Percentiles rank a stretch among this genome's conserved stretches.
phyloP scores from a whole-genome alignment of 1,284 basidiomycete species.

The Cryptococcus sp. region DNA sequence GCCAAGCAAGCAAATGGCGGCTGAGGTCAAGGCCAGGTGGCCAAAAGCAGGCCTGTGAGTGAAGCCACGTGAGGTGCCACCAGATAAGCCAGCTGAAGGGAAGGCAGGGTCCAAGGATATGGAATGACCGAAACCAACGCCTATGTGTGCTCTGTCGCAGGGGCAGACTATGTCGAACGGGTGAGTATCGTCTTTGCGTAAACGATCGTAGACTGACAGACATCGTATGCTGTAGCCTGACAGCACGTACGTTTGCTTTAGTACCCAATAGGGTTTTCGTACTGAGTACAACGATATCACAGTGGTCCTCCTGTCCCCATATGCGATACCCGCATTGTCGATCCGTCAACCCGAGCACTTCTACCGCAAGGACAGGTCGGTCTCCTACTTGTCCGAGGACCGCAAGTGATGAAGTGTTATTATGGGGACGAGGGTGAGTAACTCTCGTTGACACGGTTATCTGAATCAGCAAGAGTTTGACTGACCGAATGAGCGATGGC shows the following conservation, averaged over 20 bases:
- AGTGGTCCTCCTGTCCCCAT: conserved; percentile 42
- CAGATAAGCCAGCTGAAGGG: conserved; percentile 2
- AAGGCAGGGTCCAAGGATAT: conserved; percentile 42
- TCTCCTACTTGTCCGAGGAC: conserved; percentile 39
- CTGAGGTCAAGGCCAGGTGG: conserved; percentile 36
- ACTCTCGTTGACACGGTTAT: background rate
- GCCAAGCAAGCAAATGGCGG: conserved; percentile 37
- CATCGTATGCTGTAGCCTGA: too few species aligned
- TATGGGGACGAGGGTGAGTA: conserved; percentile 38
- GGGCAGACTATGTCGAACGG: conserved; percentile 38
- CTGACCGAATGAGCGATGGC: background rate
- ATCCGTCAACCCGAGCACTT: conserved; percentile 27
- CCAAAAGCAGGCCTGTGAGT: conserved; percentile 38
- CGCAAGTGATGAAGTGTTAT: conserved; percentile 49
- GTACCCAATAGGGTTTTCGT: background rate
- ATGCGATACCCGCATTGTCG: conserved; percentile 37
- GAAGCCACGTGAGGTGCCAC: too few species aligned
- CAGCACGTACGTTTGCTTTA: conserved; percentile 29
- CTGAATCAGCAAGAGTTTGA: background rate
- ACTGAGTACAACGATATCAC: background rate
- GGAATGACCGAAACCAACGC: conserved; percentile 50
- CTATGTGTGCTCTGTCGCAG: conserved; percentile 38
- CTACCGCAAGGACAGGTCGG: conserved; percentile 31
- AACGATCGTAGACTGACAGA: too few species aligned
- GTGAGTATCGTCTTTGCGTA: conserved; percentile 20